Percentiles rank a stretch among this genome's conserved stretches.
Conservation (phyloP, 768 basidiomycete species). For the Dioszegia hungarica region DNA sequence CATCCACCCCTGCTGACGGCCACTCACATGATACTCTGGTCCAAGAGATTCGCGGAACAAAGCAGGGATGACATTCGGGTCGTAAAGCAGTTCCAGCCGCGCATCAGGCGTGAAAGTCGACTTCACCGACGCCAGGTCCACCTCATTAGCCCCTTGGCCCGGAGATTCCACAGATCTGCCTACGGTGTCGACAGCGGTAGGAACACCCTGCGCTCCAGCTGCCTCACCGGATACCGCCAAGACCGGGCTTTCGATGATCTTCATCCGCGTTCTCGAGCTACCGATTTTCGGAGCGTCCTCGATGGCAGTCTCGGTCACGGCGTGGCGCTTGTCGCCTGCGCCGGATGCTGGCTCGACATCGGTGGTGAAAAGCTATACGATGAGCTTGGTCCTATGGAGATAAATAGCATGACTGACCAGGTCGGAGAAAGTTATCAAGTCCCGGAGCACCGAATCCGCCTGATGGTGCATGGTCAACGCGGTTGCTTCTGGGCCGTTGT, state of each 20-base stretch:
- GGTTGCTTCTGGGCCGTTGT: neutral
- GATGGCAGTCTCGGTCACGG: constrained; percentile 25
- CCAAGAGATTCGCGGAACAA: constrained; percentile 62
- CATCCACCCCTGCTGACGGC: too few relatives aligned
- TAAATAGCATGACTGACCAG: constrained; percentile 49
- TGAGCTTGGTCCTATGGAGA: neutral
- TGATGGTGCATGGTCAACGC: neutral
- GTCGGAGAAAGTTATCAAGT: constrained; percentile 67
- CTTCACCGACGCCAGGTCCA: neutral
- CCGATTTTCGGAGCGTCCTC: constrained; percentile 33
- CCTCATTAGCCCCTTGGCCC: neutral
- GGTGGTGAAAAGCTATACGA: constrained; percentile 30
- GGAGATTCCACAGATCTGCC: neutral
- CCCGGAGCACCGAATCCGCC: constrained; percentile 73
- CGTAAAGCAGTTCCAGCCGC: constrained; percentile 71
- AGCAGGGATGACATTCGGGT: constrained; percentile 63
- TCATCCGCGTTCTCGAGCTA: constrained; percentile 30
- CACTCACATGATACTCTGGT: constrained; percentile 62
- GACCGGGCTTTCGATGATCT: constrained; percentile 13
- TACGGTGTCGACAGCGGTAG: neutral
- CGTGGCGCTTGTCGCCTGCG: constrained; percentile 21
- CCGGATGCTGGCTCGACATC: constrained; percentile 23
- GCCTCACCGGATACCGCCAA: neutral
- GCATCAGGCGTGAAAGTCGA: constrained; percentile 58
- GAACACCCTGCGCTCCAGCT: neutral